A percentile compares a stretch with the other conserved stretches of the same genome.
Evolutionary conservation across 345 rosid species (phyloP).

Genomic region (Murraya koenigii): DNA sequence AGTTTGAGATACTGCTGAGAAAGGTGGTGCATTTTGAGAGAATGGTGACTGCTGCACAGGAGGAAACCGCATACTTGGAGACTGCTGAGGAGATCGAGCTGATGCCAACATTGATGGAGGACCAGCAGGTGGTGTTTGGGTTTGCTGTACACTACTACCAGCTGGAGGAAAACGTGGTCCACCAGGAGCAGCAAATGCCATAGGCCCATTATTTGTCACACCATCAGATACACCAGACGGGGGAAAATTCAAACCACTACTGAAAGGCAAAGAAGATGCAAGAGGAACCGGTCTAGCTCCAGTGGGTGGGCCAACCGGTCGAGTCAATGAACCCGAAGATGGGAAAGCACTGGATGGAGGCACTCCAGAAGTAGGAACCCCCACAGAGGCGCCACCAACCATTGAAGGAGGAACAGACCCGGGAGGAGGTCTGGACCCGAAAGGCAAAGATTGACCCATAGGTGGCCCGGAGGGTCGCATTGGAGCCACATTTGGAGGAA

Average conservation of each 20-base stretch:
- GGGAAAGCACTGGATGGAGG: conserved; percentile 31
- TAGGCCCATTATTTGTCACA: conserved; percentile 39
- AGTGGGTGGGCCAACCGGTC: conserved; percentile 30
- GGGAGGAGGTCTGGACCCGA: conserved; percentile 61
- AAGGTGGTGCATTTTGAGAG: conserved; percentile 49
- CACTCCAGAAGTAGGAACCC: conserved; percentile 19
- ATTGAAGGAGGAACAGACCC: conserved; percentile 42
- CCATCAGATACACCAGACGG: conserved; percentile 24
- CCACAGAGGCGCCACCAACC: conserved; percentile 31
- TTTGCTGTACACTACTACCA: conserved; percentile 32
- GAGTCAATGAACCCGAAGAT: conserved; percentile 35
- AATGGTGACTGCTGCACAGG: conserved; percentile 40
- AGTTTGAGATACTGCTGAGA: conserved; percentile 39
- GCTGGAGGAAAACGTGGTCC: conserved; percentile 41
- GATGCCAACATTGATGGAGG: conserved; percentile 46
- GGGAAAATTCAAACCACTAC: conserved; percentile 29
- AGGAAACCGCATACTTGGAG: conserved; percentile 46
- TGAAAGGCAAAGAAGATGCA: conserved; percentile 37
- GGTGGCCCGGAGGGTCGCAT: conserved; percentile 67
- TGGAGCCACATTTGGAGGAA: conserved; percentile 41
- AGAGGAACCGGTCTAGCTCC: conserved; percentile 53
- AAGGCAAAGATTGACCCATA: conserved; percentile 45
- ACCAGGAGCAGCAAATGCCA: conserved; percentile 27
- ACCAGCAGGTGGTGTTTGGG: conserved; percentile 40
- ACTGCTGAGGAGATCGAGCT: conserved; percentile 41